Conservation (phyloP, 1,284 basidiomycete genomes). For the Naganishia sp. region DNA sequence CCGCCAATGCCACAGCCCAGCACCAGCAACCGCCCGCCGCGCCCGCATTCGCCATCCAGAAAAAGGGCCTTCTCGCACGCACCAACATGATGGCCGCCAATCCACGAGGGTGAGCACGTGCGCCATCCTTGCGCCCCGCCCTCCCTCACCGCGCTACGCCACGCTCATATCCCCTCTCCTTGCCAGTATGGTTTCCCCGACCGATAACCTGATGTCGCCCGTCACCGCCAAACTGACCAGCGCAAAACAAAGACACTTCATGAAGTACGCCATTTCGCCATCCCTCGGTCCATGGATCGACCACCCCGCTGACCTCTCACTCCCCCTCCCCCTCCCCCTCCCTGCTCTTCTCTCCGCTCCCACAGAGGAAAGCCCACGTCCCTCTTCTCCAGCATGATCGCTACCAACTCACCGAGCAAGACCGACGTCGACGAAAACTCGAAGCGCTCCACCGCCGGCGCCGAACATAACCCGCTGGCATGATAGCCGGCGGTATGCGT, state of each 20-base stretch:
- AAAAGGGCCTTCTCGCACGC: slow-evolving; percentile 21
- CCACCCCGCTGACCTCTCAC: too few species aligned
- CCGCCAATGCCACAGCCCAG: slow-evolving; percentile 9
- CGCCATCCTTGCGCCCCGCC: too few species aligned
- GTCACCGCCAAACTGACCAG: slow-evolving; percentile 82
- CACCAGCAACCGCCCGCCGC: background rate
- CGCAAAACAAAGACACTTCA: slow-evolving; percentile 86
- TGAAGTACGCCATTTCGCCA: slow-evolving; percentile 63
- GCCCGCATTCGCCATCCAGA: slow-evolving; percentile 21
- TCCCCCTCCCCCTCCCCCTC: background rate
- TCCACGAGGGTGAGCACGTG: slow-evolving; percentile 2
- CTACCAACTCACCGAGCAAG: slow-evolving; percentile 19
- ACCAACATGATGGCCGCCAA: slow-evolving; percentile 20
- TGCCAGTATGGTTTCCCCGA: slow-evolving; percentile 72
- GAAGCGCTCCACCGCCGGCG: background rate
- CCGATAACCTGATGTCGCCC: slow-evolving; percentile 87
- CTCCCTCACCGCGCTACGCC: background rate
- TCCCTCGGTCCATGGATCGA: too few species aligned
- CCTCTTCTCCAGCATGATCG: slow-evolving; percentile 14
- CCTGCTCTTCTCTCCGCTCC: too few species aligned
- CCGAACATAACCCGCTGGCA: slow-evolving; percentile 10
- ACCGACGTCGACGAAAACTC: slow-evolving; percentile 14
- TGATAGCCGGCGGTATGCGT: background rate
- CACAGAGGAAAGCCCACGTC: slow-evolving; percentile 12
- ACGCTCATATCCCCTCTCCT: background rate